Base-by-base conservation (phyloP, 1,284 basidiomycete genomes). In the Anthracocystis panici-leucophaei region DNA sequence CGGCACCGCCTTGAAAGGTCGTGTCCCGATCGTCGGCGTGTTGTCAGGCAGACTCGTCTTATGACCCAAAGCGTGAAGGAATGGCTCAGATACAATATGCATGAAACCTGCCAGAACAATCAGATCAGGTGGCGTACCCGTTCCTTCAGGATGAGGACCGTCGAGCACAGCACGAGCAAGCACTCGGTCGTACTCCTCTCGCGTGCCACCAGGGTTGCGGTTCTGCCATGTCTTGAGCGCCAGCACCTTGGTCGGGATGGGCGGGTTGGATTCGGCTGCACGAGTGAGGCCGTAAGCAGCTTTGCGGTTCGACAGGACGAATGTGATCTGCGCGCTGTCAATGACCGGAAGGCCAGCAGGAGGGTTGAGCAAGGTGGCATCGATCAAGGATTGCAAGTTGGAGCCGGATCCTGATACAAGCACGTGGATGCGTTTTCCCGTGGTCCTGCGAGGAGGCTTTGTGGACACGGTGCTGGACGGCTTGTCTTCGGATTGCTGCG, bases 71-170 rank as follows among this genome's bases (percentile, higher is more conserved):
- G 77, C 82, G 55, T 72, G 76, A 21, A 90, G 83, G 82, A 90
- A 89, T 18, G 83, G 71, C 55, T 88, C 86, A 9, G 87, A 87
- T 45, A 95, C 89, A 76, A 95, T 92, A 84, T 98, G 95, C 96
- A 99, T 98, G 92, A 94, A 99, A 0, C 96, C 97, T 0, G 96
- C 96, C 27, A 98, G 88, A 3, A 99, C 93, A 62, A 98, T 90
- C 20, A 97, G 85, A 84, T 98, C 93, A 0, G 96, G 96, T 35
- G 65, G 63, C 1, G 57, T 31, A 18, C 65, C 73, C 4, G 49
- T 50, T 40, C 74, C 68, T 50, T 76, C 65, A 4, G 61, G 35
- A 31, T 38, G 52, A 21, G 64, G 65, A 20, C 75, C 77, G 10
- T 70, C 81, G 8, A 93, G 82, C 10, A 97, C 91, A 57, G 90